Evolutionary conservation across 2,329 filamentous ascomycete genomes (phyloP), one percentile per base, ranked within the genome.

Genomic region (Cyphellophora europaea): DNA sequence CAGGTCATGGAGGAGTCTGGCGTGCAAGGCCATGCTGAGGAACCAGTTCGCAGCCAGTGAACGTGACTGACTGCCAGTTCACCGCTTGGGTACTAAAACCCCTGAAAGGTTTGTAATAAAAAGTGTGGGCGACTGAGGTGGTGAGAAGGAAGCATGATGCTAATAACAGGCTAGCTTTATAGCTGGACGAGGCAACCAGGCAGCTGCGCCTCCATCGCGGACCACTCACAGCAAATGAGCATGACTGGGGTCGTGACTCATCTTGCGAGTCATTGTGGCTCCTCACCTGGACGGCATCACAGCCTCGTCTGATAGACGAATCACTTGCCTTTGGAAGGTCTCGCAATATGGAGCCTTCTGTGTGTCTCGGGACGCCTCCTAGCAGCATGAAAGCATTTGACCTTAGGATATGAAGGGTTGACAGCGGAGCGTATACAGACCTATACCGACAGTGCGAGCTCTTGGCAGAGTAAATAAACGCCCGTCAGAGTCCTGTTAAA

Each of bases 1-100:
- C 18, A 71, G 61, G 35, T 71, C 67, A 15, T 52, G 52, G 11
- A 70, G 46, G 35, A 62, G 53, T 5, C 62, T 57, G 18, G 38
- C 27, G 12, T 25, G 33, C 13, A 43, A 40, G 21, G 37, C 37
- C 38, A 40, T 40, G 3, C n/a, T 32, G 27, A 18, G 11, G n/a
- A 17, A 8, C 21, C 21, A 8, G n/a, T 8, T 8, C 21, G 8
- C 21, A 25, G 21, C 21, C 21, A 8, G 21, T 8, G 8, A 25
- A 8, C 21, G 21, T 8, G 21, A 25, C 21, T 25, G 21, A 25
- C 21, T 25, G 21, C n/a, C 8, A 8, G 21, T n/a, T n/a, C 21
- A 25, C 21, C 21, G 8, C n/a, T 8, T 8, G n/a, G n/a, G 21
- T 8, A 25, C 21, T 8, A 25, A 25, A n/a, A n/a, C n/a, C n/a